Conservation (phyloP, 495 filamentous ascomycete genomes). For the Hypomontagnella monticulosa region DNA sequence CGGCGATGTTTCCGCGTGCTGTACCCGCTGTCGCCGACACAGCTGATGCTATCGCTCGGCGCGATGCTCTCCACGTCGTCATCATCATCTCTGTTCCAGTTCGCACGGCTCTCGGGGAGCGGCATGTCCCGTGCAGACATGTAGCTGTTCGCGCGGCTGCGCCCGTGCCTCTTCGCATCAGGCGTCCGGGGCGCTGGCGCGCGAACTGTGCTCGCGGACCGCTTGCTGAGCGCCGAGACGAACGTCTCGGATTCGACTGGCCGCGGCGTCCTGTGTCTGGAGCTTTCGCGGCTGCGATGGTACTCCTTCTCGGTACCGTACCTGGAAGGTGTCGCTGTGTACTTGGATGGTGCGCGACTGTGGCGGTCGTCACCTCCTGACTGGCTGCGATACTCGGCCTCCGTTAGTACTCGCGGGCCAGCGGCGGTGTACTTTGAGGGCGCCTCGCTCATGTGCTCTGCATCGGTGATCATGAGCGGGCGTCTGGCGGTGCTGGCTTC, state of each 20-base stretch:
- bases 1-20: slow-evolving; percentile 9
- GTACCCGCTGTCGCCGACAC: slow-evolving; percentile 55
- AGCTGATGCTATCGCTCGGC: slow-evolving; percentile 67
- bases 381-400: slow-evolving; percentile 49
- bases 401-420: slow-evolving; percentile 20
- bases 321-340: slow-evolving; percentile 11
- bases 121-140: slow-evolving; percentile 36
- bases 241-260: slow-evolving; percentile 46
- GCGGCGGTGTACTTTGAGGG: slow-evolving; percentile 6
- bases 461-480: slow-evolving; percentile 45
- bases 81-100: slow-evolving; percentile 25
- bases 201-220: slow-evolving; percentile 48
- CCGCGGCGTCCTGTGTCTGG: slow-evolving; percentile 6
- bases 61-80: slow-evolving; percentile 47
- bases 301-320: slow-evolving; percentile 13
- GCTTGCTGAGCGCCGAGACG: slow-evolving; percentile 49
- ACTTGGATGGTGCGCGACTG: slow-evolving; percentile 27
- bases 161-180: neutral
- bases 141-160: slow-evolving; percentile 41
- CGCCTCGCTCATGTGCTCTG: slow-evolving; percentile 35
- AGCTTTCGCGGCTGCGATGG: slow-evolving; percentile 13
- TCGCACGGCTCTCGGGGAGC: slow-evolving; percentile 31
- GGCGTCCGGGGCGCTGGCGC: slow-evolving; percentile 24
- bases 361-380: slow-evolving; percentile 19
- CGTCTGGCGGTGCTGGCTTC: slow-evolving; percentile 44